Evolutionary conservation across 805 yeast genomes (phyloP).

Genomic region (Teunomyces tritomae): DNA sequence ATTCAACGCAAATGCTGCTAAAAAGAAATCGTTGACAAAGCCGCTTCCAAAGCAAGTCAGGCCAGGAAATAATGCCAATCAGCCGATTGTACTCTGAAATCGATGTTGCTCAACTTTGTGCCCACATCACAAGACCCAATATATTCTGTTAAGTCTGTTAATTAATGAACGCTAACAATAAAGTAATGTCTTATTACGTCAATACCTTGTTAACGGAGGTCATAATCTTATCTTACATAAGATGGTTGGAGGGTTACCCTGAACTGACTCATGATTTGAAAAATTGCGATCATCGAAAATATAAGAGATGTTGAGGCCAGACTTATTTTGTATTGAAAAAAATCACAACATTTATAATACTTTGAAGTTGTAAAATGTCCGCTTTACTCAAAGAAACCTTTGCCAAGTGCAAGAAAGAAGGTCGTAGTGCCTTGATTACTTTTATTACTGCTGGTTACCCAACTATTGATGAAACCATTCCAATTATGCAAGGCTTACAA

Average conservation of each 20-base stretch:
- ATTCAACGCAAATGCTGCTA: neutral
- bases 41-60: neutral
- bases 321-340: neutral
- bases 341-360: neutral
- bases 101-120: neutral
- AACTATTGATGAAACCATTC: conserved; percentile 80
- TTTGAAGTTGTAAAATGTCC: conserved; percentile 37
- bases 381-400: conserved; percentile 57
- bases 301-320: neutral
- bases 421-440: conserved; percentile 85
- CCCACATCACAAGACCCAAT: neutral
- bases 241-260: conserved; percentile 22
- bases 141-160: neutral
- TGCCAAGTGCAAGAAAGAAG: conserved; percentile 56
- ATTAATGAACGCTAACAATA: neutral
- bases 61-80: conserved; percentile 3
- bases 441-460: conserved; percentile 96
- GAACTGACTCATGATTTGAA: conserved; percentile 25
- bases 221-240: neutral
- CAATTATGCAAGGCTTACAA: conserved; percentile 83
- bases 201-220: neutral
- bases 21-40: conserved; percentile 2
- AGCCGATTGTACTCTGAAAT: conserved; percentile 4
- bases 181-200: neutral
- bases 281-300: neutral